Evolutionary conservation across 306 rosid species (phyloP), one percentile per base, ranked within the genome.

Genomic region (Comarum palustre): DNA sequence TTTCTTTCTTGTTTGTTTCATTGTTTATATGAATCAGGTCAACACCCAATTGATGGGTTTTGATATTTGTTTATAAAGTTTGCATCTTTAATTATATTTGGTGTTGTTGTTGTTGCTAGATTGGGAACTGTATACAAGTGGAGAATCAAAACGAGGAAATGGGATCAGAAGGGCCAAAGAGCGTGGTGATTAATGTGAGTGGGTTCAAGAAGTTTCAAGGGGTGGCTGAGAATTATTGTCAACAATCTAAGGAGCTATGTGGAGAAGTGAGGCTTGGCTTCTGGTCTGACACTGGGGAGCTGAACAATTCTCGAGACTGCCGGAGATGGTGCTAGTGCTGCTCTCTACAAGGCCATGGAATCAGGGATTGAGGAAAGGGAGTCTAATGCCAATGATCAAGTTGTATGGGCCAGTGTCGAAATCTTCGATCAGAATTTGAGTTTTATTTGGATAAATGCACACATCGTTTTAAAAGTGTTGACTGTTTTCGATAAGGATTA

Each of bases 161-260:
- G 96, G 95, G 96, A 71, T 92, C 98, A 66, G 96, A 92, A 86
- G 92, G 90, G 58, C 87, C 89, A 80, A 86, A 80, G 81, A 72
- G 60, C 6, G 75, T 90, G n/a, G 87, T 87, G 27, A 77, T 92
- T 78, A 88, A 90, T 66, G 89, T 92, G 34, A 92, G 91, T 50
- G 98, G 98, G 65, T 92, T 90, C 82, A 92, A 86, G 75, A 92
- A 80, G 82, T 92, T 92, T 75, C 90, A 81, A 60, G 98, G 98
- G 24, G 95, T 92, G 43, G 65, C 87, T 12, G 87, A 85, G 42
- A 92, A 92, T 52, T 2, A 84, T 92, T 42, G 92, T 90, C 12
- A 79, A 51, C 74, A 89, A 90, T 50, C 79, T 92, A 64, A 87
- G 81, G 82, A 81, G 69, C 48, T 84, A 81, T 59, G 88, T 90